Evolutionary conservation across 2,329 filamentous ascomycete species (phyloP).

Genomic region (Didymella pinodella): DNA sequence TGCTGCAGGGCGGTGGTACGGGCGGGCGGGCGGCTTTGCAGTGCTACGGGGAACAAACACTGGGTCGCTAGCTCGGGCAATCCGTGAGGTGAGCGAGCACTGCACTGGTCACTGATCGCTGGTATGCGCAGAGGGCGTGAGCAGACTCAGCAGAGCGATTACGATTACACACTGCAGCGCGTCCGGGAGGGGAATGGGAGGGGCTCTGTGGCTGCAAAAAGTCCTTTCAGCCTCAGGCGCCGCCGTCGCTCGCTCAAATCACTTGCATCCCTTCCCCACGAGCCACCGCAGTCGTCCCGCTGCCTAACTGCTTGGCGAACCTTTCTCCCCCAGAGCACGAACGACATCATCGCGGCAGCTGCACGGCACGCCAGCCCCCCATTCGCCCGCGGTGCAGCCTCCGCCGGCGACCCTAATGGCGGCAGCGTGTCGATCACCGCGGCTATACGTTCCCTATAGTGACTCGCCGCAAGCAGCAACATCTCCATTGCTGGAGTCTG

Average conservation of each 20-base stretch:
- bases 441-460: not conserved
- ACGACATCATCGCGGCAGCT: not conserved
- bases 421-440: not conserved
- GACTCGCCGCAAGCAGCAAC: not conserved
- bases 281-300: constrained; percentile 9
- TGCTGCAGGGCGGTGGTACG: constrained; percentile 11
- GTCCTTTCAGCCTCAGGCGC: constrained; percentile 13
- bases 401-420: not conserved
- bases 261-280: constrained; percentile 1
- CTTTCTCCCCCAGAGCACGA: not conserved
- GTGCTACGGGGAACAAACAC: constrained; percentile 31
- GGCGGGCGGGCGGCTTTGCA: constrained; percentile 10
- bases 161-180: not conserved
- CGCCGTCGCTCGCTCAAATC: not conserved
- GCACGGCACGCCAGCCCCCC: not conserved
- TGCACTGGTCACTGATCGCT: constrained; percentile 5
- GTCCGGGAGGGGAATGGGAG: constrained; percentile 7
- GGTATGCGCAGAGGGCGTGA: not conserved
- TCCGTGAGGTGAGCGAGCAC: not conserved
- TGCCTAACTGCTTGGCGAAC: not conserved
- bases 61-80: constrained; percentile 14
- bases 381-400: not conserved
- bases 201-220: constrained; percentile 3
- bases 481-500: not conserved
- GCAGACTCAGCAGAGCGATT: not conserved